Conservation (phyloP, 1,284 basidiomycete genomes). For the Ganoderma resinaceum region DNA sequence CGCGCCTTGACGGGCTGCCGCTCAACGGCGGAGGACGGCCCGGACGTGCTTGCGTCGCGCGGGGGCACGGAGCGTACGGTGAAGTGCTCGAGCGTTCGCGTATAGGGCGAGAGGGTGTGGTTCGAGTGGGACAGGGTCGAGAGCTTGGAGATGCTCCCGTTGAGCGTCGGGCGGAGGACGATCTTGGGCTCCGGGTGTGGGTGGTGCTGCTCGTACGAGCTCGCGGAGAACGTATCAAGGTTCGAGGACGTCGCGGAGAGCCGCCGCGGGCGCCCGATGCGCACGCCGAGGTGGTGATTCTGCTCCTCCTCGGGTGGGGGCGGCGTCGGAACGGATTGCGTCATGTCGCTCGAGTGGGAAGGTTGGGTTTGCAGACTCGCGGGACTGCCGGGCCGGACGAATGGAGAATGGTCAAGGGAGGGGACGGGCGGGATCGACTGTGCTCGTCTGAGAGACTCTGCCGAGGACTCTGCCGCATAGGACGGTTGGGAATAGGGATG, state of each 20-base stretch:
- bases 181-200: constrained; percentile 59
- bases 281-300: constrained; percentile 34
- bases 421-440: constrained; percentile 41
- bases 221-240: constrained; percentile 45
- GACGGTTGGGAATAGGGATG: constrained; percentile 23
- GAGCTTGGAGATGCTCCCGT: constrained; percentile 82
- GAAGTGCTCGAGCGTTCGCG: constrained; percentile 87
- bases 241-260: constrained; percentile 47
- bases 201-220: constrained; percentile 47
- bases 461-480: constrained; percentile 26
- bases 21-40: constrained; percentile 43
- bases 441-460: constrained; percentile 34
- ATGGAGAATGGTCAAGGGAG: constrained; percentile 38
- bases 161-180: constrained; percentile 71
- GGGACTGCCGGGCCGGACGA: constrained; percentile 38
- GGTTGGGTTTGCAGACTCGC: constrained; percentile 40
- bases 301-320: constrained; percentile 38
- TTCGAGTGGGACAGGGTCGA: constrained; percentile 86
- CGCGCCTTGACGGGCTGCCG: constrained; percentile 72
- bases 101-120: constrained; percentile 92
- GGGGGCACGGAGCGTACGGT: constrained; percentile 87
- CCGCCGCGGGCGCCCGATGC: constrained; percentile 37
- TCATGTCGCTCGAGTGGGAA: constrained; percentile 41
- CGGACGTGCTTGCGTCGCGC: constrained; percentile 45
- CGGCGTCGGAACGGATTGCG: constrained; percentile 43